Percentiles rank a stretch among this genome's conserved stretches.
Evolutionary conservation across 805 yeast genomes (phyloP).

Genomic region (Lipomyces orientalis): DNA sequence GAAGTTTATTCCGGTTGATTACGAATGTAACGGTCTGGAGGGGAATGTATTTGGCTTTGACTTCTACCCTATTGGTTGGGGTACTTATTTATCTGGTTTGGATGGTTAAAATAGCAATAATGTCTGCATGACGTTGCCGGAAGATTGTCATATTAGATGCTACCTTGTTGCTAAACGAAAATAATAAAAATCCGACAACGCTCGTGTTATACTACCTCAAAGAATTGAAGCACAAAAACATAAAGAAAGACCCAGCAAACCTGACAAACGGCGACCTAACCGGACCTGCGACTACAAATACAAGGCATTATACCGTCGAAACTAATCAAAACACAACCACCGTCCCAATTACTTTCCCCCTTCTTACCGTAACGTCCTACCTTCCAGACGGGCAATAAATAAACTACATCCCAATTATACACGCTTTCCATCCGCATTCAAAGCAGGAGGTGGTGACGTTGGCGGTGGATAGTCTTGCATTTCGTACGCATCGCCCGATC

Average conservation of each 20-base stretch:
- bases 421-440: neutral
- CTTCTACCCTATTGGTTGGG: neutral
- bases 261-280: too few relatives aligned
- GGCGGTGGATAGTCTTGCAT: constrained; percentile 28
- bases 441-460: constrained; percentile 26
- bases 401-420: neutral
- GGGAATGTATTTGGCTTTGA: neutral
- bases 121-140: neutral
- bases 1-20: neutral
- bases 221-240: neutral
- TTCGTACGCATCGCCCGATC: constrained; percentile 24
- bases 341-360: too few relatives aligned
- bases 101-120: neutral
- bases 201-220: neutral
- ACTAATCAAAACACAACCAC: neutral
- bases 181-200: neutral
- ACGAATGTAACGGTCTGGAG: neutral
- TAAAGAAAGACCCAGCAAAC: neutral
- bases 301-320: neutral
- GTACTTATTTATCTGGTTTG: neutral
- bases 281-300: neutral
- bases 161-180: neutral
- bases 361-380: neutral
- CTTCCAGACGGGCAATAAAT: neutral
- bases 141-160: neutral